Conservation (phyloP, 306 rosid genomes). For the Dryas octopetala region DNA sequence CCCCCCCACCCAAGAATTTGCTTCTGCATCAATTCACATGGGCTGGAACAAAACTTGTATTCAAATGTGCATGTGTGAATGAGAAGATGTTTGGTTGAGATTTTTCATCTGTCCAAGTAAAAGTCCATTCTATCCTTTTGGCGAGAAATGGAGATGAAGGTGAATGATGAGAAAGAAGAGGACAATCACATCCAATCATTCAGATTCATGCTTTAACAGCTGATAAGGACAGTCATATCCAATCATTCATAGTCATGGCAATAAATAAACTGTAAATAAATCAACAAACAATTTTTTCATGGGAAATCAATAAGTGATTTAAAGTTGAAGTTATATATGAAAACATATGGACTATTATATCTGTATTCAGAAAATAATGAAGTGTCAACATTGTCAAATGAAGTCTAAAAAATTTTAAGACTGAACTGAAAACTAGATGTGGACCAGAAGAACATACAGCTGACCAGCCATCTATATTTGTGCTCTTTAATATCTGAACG, state of each 20-base stretch:
- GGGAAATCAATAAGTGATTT: not conserved
- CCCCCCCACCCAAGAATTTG: too few species aligned
- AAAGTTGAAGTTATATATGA: not conserved
- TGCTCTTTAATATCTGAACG: slow-evolving; percentile 74
- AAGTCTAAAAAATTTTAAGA: slow-evolving; percentile 14
- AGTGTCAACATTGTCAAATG: not conserved
- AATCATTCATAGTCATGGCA: not conserved
- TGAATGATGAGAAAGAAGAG: not conserved
- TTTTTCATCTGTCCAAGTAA: not conserved
- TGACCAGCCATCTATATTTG: slow-evolving; percentile 76
- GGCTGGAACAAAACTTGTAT: not conserved
- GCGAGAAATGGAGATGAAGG: not conserved
- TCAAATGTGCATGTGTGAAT: too few species aligned
- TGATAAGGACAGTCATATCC: too few species aligned
- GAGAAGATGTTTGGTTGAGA: not conserved
- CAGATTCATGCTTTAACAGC: too few species aligned
- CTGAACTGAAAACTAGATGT: slow-evolving; percentile 22
- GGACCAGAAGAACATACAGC: slow-evolving; percentile 60
- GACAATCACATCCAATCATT: not conserved
- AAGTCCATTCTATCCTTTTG: not conserved
- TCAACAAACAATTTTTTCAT: not conserved
- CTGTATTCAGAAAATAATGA: not conserved
- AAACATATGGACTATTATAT: not conserved
- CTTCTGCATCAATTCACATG: too few species aligned
- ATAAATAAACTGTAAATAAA: not conserved